These are phyloP conservation scores for Aphanomyces cochlioides DNA, from an alignment of 352 stramenopile species.

Conservation along the genomic window DNA sequence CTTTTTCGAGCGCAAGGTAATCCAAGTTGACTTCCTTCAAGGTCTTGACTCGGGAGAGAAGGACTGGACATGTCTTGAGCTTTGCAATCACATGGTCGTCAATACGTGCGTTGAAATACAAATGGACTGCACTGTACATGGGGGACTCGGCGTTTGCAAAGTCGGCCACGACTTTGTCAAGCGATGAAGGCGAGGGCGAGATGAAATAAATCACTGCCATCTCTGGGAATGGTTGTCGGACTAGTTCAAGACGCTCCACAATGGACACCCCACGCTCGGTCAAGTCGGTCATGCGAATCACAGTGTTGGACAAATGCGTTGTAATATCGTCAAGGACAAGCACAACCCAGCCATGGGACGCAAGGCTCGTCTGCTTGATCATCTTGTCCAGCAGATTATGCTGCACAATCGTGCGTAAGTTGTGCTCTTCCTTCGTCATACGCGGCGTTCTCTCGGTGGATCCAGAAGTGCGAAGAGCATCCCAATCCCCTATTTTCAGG, in stretches of 20 bases:
- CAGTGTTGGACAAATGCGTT: conserved; percentile 90
- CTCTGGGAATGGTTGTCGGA: conserved; percentile 93
- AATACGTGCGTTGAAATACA: conserved; percentile 92
- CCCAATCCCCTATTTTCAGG: background rate
- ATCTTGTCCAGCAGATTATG: conserved; percentile 79
- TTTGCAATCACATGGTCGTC: conserved; percentile 69
- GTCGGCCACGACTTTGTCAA: conserved; percentile 82
- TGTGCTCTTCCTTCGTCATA: conserved; percentile 28
- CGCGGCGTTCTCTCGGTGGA: background rate
- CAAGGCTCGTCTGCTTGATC: conserved; percentile 74
- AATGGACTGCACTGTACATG: conserved; percentile 91
- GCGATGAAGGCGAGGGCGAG: conserved; percentile 75
- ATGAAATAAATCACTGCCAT: conserved; percentile 97
- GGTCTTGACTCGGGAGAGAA: conserved; percentile 79
- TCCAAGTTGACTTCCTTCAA: conserved; percentile 96
- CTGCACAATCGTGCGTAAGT: conserved; percentile 74
- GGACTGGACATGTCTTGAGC: conserved; percentile 79
- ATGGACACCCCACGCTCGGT: conserved; percentile 96
- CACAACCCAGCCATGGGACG: conserved; percentile 81
- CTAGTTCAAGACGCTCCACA: conserved; percentile 94
- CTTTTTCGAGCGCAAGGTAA: conserved; percentile 93
- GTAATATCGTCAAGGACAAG: conserved; percentile 94
- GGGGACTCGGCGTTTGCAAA: conserved; percentile 71
- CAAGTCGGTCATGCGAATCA: conserved; percentile 97
- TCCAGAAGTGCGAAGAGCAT: conserved; percentile 3